Evolutionary conservation across 441 rosid genomes (phyloP), one percentile per base, ranked within the genome.

Genomic region (Adansonia grandidieri): DNA sequence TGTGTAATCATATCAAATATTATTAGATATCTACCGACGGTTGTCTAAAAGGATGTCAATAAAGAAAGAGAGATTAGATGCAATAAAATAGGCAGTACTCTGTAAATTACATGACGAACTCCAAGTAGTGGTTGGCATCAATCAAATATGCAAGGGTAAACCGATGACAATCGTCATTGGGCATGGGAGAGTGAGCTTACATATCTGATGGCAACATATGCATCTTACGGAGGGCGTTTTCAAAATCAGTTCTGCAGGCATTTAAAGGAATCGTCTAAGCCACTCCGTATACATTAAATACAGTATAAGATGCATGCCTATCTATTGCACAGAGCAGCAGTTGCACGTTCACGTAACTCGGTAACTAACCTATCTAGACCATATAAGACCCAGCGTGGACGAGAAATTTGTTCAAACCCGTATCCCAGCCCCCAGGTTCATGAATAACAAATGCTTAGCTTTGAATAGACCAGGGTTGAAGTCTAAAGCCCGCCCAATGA

Each of bases 161-260:
- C 99, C 99, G 95, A 80, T 85, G 85, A 81, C 93, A 89, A 79
- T 94, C 93, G 86, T 92, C 99, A 79, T 87, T 91, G 50, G 98
- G 98, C 99, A 95, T 97, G 65, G 98, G 98, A 14, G 98, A 98
- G 81, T 91, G 98, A 85, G 88, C 94, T 81, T 90, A 96, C 42
- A 87, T 48, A 81, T 89, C 79, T 77, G 90, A 80, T 70, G 97
- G 98, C 78, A 97, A 85, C 48, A 73, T 82, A 79, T 93, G 95
- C 97, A 95, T 97, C 80, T 86, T 89, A 71, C 91, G 93, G 79
- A 97, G 95, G 73, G 95, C 89, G 71, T 87, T 89, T 85, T 88
- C 89, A 77, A 93, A 97, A 80, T 90, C 86, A 74, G 88, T 82
- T 89, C 99, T 97, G 88, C 86, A 79, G 60, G 80, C 76, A 81